Conservation (phyloP, 129 eudicot species). For the Saussurea involucrata region DNA sequence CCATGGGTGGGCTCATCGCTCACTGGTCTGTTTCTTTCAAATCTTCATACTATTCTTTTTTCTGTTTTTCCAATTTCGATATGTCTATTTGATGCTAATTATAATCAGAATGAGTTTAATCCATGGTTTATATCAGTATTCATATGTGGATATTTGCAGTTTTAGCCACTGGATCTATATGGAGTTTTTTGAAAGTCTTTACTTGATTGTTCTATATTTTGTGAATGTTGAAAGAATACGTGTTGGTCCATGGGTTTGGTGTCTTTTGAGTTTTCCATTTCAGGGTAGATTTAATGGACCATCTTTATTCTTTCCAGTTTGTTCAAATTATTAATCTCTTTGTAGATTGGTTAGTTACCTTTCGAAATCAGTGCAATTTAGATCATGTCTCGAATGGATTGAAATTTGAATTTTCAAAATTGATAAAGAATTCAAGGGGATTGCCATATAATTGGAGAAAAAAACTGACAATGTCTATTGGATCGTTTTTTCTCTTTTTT, state of each 20-base stretch:
- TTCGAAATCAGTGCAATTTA: slow-evolving; percentile 22
- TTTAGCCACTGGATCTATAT: slow-evolving; percentile 12
- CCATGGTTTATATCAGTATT: too few relatives aligned
- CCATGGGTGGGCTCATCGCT: too few relatives aligned
- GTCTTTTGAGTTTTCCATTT: slow-evolving; percentile 4
- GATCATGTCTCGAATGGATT: slow-evolving; percentile 5
- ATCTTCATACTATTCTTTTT: too few relatives aligned
- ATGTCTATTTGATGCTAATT: background rate
- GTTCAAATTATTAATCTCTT: too few relatives aligned
- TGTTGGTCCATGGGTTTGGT: slow-evolving; percentile 17
- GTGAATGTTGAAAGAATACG: background rate
- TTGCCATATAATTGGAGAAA: slow-evolving; percentile 1
- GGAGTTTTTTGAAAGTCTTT: background rate
- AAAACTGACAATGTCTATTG: slow-evolving; percentile 6
- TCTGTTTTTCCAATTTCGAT: background rate
- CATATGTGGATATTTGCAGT: background rate
- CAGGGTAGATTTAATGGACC: background rate
- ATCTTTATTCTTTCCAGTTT: too few relatives aligned
- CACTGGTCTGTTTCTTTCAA: too few relatives aligned
- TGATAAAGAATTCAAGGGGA: background rate
- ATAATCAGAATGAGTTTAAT: slow-evolving; percentile 10
- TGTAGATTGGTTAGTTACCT: too few relatives aligned
- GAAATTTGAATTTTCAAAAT: background rate
- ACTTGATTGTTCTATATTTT: slow-evolving; percentile 1
- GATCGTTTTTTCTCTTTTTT: slow-evolving; percentile 19